Percentiles rank a stretch among this genome's conserved stretches.
Evolutionary conservation across 345 rosid species (phyloP).

Genomic region (Euphorbia tirucalli): DNA sequence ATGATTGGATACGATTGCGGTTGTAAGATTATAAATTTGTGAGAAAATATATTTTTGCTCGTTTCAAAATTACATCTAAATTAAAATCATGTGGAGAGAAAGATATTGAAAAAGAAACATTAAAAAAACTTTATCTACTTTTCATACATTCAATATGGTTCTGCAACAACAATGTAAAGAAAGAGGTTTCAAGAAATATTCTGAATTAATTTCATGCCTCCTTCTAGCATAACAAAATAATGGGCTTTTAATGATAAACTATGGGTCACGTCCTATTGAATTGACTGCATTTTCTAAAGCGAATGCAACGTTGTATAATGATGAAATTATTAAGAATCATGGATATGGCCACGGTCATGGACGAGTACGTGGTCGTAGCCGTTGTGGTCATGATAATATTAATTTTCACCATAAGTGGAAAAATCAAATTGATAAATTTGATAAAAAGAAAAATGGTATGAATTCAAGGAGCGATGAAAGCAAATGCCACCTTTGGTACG

Average conservation of each 20-base stretch:
- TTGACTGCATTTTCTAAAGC: background rate
- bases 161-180: background rate
- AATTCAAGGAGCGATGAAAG: no score
- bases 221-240: background rate
- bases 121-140: background rate
- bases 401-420: background rate
- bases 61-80: background rate
- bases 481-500: no score
- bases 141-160: background rate
- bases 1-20: background rate
- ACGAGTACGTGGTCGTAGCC: background rate
- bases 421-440: no score
- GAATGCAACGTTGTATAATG: background rate
- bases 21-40: background rate
- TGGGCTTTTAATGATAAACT: background rate
- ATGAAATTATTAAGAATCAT: background rate
- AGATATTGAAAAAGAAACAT: no score
- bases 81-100: background rate
- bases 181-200: background rate
- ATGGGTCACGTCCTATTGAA: no score
- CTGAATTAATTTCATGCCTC: background rate
- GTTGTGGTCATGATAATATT: background rate
- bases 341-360: background rate
- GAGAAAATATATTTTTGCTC: background rate
- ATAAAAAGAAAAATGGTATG: no score